Percentiles rank a stretch among this genome's conserved stretches.
Conservation (phyloP, 1,284 basidiomycete genomes). For the Irpex sp. region DNA sequence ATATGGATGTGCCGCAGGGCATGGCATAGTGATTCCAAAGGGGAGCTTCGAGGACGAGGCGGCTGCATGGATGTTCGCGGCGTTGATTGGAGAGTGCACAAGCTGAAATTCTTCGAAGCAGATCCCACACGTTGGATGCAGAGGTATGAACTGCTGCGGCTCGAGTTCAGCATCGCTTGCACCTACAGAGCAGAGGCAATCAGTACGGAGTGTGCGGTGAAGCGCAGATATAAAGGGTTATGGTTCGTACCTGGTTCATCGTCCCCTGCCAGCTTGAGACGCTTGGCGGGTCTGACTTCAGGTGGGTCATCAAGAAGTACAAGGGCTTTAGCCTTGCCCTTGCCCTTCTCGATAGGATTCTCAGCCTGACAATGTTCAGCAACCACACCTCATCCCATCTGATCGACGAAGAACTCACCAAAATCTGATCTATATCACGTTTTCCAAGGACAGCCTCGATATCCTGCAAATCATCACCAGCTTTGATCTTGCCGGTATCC, state of each 20-base stretch:
- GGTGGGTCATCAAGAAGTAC: not conserved
- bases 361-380: slow-evolving; percentile 19
- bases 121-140: slow-evolving; percentile 32
- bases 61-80: slow-evolving; percentile 26
- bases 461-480: slow-evolving; percentile 20
- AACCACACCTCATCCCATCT: not conserved
- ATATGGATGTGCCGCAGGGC: slow-evolving; percentile 33
- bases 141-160: slow-evolving; percentile 2
- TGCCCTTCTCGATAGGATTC: slow-evolving; percentile 33
- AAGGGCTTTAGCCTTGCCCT: slow-evolving; percentile 18
- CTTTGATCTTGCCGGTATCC: slow-evolving; percentile 22
- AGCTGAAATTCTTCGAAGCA: slow-evolving; percentile 36
- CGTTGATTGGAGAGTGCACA: slow-evolving; percentile 33
- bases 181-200: too few relatives aligned
- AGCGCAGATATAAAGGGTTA: too few relatives aligned
- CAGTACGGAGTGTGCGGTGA: too few relatives aligned
- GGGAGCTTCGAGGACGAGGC: slow-evolving; percentile 33
- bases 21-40: slow-evolving; percentile 35
- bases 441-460: not conserved
- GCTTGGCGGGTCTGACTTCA: not conserved
- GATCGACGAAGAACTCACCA: slow-evolving; percentile 19
- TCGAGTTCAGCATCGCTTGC: not conserved
- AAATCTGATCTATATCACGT: slow-evolving; percentile 14
- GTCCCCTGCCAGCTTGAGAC: not conserved
- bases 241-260: too few relatives aligned